Evolutionary conservation across 495 filamentous ascomycete species (phyloP), one percentile per base, ranked within the genome.

Genomic region (Trichoderma virens): DNA sequence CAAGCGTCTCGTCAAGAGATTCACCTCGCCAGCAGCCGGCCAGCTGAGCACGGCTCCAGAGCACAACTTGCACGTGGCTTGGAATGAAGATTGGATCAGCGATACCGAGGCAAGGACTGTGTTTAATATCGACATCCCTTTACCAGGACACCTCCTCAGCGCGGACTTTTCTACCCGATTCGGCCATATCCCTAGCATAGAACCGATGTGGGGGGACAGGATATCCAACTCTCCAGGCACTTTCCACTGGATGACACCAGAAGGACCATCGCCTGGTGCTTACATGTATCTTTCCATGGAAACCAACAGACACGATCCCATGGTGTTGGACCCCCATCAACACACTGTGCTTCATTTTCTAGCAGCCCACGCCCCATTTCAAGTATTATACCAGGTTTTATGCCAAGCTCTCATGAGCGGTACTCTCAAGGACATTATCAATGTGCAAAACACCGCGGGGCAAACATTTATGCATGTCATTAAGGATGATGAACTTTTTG

Each of bases 391-490:
- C n/a, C n/a, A n/a, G n/a, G n/a, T n/a, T 79, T 23, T 43, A 76
- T 14, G 25, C 32, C n/a, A n/a, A n/a, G 51, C 69, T 41, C 64
- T 78, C 20, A 68, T 74, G 16, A 61, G 60, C 2, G 68, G 71
- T 61, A 7, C 0, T 3, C 62, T 63, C 13, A 39, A 70, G 5
- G 18, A 5, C 2, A 20, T 62, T 5, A 61, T 73, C 31, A 11
- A 60, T 13, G 66, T 64, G 5, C 67, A 62, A 9, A 82, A 83
- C 67, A 73, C 70, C 7, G 79, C 74, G 16, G 73, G 73, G 9
- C 79, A 83, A 65, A 80, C 77, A 1, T 83, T 80, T 54, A 73
- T 83, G 14, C 80, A 83, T 59, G 70, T 80, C 20, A 69, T 83
- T 16, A 70, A 75, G 56, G 64, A 62, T 78, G 75, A 74, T 76